These are phyloP conservation scores for Fusarium tanahbumbuense DNA, from an alignment of 2,329 filamentous ascomycete species.

Conservation along the genomic window DNA sequence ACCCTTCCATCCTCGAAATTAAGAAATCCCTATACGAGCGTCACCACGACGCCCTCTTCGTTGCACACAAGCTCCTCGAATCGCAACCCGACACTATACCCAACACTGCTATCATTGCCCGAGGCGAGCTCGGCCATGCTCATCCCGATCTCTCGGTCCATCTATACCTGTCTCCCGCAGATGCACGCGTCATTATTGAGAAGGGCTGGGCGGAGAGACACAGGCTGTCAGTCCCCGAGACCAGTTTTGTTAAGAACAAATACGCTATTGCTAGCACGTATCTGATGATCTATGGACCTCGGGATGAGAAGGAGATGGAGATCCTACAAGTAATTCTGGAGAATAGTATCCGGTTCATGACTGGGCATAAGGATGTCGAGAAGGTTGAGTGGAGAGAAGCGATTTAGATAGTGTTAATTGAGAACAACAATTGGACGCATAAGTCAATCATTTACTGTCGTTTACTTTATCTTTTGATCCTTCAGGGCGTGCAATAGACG, in stretches of 20 bases:
- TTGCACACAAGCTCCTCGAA: neutral
- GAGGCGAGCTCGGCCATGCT: neutral
- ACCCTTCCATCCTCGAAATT: neutral
- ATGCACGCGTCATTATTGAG: neutral
- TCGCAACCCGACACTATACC: neutral
- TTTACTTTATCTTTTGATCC: too few species aligned
- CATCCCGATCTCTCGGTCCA: neutral
- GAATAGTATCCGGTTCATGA: neutral
- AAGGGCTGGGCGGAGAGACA: neutral
- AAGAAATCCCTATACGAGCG: neutral
- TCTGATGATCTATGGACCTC: neutral
- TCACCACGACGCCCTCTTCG: neutral
- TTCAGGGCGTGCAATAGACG: too few species aligned
- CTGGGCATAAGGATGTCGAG: neutral
- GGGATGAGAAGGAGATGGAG: neutral
- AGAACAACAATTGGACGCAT: too few species aligned
- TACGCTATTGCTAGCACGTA: neutral
- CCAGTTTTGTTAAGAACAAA: neutral
- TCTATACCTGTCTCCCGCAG: neutral
- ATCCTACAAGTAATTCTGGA: neutral
- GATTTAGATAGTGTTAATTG: neutral
- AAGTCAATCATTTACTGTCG: too few species aligned
- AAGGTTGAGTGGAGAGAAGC: neutral
- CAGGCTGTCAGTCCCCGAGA: neutral
- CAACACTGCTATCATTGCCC: neutral